phyloP scores from a whole-genome alignment of 2,329 filamentous ascomycete species.

The Biscogniauxia sp. region DNA sequence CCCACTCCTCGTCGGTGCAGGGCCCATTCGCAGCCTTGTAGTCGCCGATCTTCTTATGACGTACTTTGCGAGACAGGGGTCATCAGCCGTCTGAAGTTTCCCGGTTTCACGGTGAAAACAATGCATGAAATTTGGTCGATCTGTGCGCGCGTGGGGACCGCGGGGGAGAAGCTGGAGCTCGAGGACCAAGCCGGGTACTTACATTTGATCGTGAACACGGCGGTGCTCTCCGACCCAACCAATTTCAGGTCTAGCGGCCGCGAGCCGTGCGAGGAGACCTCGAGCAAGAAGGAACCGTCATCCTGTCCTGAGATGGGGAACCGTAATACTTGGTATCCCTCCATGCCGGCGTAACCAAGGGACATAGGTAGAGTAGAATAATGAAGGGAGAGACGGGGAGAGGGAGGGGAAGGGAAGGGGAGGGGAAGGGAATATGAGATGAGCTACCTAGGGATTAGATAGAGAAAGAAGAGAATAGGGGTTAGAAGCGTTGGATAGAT shows the following conservation, averaged over 20 bases:
- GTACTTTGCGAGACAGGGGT: conserved; percentile 42
- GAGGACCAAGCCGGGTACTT: conserved; percentile 35
- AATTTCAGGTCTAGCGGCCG: conserved; percentile 63
- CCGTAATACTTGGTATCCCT: conserved; percentile 46
- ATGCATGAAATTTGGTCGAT: conserved; percentile 22
- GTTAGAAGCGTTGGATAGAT: neutral
- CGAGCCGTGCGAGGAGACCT: conserved; percentile 50
- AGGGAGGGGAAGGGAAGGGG: neutral
- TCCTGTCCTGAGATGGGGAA: conserved; percentile 55
- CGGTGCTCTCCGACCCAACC: conserved; percentile 65
- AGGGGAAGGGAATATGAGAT: neutral
- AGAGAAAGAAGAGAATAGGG: too few relatives aligned
- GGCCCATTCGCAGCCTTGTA: conserved; percentile 53
- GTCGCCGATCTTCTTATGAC: conserved; percentile 52
- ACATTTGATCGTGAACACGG: conserved; percentile 57
- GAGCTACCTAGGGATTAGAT: neutral
- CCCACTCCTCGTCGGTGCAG: conserved; percentile 66
- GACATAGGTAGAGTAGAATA: too few relatives aligned
- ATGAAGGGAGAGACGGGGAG: neutral
- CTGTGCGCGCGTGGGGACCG: conserved; percentile 4
- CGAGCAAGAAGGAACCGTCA: conserved; percentile 57
- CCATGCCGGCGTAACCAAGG: conserved; percentile 16
- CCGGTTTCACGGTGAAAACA: conserved; percentile 5
- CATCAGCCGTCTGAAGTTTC: conserved; percentile 17
- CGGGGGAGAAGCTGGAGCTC: conserved; percentile 8